Base-by-base conservation (phyloP, 2,329 filamentous ascomycete genomes). In the Sphaerulina vaccinii region DNA sequence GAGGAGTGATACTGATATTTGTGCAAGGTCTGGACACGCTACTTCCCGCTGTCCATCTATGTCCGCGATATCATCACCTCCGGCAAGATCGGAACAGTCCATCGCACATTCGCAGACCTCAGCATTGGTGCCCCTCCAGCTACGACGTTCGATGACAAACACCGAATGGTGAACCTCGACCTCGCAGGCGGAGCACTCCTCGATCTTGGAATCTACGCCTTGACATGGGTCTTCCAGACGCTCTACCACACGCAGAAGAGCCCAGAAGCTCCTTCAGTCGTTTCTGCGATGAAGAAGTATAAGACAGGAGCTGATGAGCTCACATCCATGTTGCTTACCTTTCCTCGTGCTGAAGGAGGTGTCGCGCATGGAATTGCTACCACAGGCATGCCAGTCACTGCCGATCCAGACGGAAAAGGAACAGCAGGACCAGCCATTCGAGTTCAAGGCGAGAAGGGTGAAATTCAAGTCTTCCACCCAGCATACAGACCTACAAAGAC, bases 201-300 rank as follows among this genome's bases (percentile, higher is more conserved):
- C 44, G 90, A 96, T 70, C 76, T 96, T 51, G 90, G 90, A 55
- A 87, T 96, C 70, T 96, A 96, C 75, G 83, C 88, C 40, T 73
- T 96, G 56, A 95, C 89, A 24, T 96, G 90, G 90, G 80, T 93
- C 5, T 95, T 92, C 79, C 89, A 95, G 72, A 86, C 86, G 38
- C 79, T 95, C 22, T 95, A 95, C 73, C 88, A 90, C 69, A 82
- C 87, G 2, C 86, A 91, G 65, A 68, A 73, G 8, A 69, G 80
- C 48, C 87, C 89, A 61, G 80, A 88, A 69, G 66, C 79, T 1
- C 90, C 90, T 4, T 40, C 36, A 9, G 84, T 93, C 3, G 73
- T 84, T 1, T 82, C 87, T 46, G 65, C 75, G n/a, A 82, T 90
- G 62, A 83, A 82, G 65, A 86, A 87, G 66, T 89, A 89, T 70